Percentiles rank a stretch among this genome's conserved stretches.
Conservation (phyloP, 2,329 filamentous ascomycete species). For the Dactylellina cionopaga region DNA sequence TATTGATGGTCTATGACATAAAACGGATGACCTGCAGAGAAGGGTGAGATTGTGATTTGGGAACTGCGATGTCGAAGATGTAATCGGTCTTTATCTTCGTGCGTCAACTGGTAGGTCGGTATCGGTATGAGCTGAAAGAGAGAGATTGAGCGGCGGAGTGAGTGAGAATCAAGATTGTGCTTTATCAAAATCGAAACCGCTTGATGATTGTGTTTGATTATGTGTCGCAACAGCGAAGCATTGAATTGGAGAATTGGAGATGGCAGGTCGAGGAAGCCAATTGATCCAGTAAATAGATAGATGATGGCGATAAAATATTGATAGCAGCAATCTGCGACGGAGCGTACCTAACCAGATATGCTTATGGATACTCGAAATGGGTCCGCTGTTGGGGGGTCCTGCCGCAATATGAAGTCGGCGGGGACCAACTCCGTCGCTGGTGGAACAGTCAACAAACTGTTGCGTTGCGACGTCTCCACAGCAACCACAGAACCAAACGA, state of each 20-base stretch:
- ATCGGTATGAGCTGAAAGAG: too few relatives aligned
- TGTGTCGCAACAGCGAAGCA: not conserved
- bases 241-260: not conserved
- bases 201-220: not conserved
- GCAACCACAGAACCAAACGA: too few relatives aligned
- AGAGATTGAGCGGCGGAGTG: too few relatives aligned
- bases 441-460: conserved; percentile 39
- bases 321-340: not conserved
- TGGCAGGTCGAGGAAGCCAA: not conserved
- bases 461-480: conserved; percentile 45
- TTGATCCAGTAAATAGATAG: conserved; percentile 5
- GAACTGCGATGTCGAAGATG: too few relatives aligned
- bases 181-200: not conserved
- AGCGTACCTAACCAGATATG: conserved; percentile 13
- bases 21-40: not conserved
- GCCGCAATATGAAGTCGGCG: conserved; percentile 29
- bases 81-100: too few relatives aligned
- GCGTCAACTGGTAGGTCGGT: too few relatives aligned
- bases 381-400: not conserved
- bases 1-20: not conserved
- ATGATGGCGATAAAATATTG: conserved; percentile 10
- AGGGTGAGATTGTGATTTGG: not conserved
- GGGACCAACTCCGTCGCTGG: not conserved
- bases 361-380: conserved; percentile 6
- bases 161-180: too few relatives aligned